Base-by-base conservation (phyloP, 1,284 basidiomycete species). In the Cutaneotrichosporon sp. region DNA sequence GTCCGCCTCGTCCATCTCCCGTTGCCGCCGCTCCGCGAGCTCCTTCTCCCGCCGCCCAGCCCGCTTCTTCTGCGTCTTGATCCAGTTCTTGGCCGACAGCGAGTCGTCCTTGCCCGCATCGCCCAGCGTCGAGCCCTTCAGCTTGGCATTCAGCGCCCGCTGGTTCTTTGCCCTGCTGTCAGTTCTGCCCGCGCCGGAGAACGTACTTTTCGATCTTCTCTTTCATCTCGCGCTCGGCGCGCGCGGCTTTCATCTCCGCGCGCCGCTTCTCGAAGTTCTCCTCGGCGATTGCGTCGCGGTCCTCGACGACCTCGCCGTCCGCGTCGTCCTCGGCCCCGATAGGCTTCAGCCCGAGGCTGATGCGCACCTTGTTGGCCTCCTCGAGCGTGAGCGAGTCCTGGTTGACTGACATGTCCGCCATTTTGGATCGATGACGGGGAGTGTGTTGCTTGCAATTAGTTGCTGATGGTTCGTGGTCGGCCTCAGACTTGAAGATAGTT, bases 331-430 rank as follows among this genome's bases (percentile, higher is more conserved):
- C 83, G 60, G 88, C 90, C 4, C 85, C 86, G 52, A 98, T 82
- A 32, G 94, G 94, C 73, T 92, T 90, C 59, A 99, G 84, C 64
- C 96, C 96, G 39, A 97, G 82, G 8, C 85, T 87, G 59, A 96
- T 83, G 78, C 96, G 90, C 71, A 97, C 90, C 76, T 88, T 91
- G 81, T 97, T 97, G 50, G 93, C 97, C 81, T 98, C 96, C 71
- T 97, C 93, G 70, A 98, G 82, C 86, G 71, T 96, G 86, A 70
- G 87, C 86, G 65, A 60, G 49, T 70, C 68, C 48, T 62, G 52
- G 49, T 75, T 52, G 19, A 47, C 41, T n/a, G 58, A 55, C 51
- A 45, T 31, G 42, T 91, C 86, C 42, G 56, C 52, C 58, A 60
- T 60, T 27, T 27, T 38, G 50, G n/a, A 6, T 12, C 17, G 39